phyloP scores from a whole-genome alignment of 2,329 filamentous ascomycete species.

The Calonectria montana region DNA sequence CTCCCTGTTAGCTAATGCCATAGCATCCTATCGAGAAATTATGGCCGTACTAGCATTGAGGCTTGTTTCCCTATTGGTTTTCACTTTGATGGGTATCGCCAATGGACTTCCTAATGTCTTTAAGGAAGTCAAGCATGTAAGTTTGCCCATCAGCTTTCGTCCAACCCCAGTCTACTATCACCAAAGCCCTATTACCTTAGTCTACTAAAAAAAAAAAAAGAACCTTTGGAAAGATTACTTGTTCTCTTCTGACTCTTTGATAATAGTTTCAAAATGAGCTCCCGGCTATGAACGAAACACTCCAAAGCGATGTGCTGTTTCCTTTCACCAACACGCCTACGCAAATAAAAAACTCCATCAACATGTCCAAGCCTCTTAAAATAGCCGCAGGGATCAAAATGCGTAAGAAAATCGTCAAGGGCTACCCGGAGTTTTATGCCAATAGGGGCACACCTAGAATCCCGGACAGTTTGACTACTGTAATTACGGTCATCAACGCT shows the following conservation, averaged over 20 bases:
- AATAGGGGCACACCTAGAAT: neutral
- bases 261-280: neutral
- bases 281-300: neutral
- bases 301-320: no score
- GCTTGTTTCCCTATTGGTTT: neutral
- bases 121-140: neutral
- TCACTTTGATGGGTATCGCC: neutral
- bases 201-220: no score
- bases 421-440: neutral
- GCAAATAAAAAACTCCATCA: neutral
- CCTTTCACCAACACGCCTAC: neutral
- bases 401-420: neutral
- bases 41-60: neutral
- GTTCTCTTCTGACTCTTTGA: no score
- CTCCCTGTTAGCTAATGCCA: no score
- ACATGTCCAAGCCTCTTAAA: neutral
- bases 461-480: neutral
- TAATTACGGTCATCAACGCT: slow-evolving; percentile 46
- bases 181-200: no score
- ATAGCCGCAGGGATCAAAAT: neutral
- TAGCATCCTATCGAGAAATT: no score
- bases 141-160: neutral
- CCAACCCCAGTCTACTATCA: neutral
- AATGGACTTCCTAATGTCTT: neutral
- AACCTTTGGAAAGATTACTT: no score